Evolutionary conservation across 352 stramenopile species (phyloP).

Genomic region (Phytophthora ohioensis): DNA sequence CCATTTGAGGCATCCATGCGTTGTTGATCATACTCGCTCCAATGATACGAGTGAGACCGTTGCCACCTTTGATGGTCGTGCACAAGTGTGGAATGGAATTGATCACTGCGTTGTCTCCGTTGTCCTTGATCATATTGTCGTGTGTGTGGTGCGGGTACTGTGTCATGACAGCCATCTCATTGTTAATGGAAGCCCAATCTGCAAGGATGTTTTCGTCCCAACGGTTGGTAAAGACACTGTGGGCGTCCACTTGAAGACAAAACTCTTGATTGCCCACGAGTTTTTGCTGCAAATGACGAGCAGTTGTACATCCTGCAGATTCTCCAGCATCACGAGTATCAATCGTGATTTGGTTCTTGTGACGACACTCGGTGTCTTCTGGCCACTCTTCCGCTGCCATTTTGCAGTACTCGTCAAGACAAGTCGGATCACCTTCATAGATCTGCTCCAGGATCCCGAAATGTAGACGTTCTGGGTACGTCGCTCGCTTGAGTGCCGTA

Average conservation of each 20-base stretch:
- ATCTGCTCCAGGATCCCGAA: slow-evolving; percentile 87
- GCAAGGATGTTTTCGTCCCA: slow-evolving; percentile 76
- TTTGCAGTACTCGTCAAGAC: slow-evolving; percentile 80
- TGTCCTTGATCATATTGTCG: slow-evolving; percentile 67
- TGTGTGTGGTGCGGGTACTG: slow-evolving; percentile 82
- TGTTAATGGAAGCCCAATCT: slow-evolving; percentile 73
- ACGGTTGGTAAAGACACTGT: slow-evolving; percentile 85
- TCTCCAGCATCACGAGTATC: slow-evolving; percentile 73
- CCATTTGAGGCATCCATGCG: slow-evolving; percentile 73
- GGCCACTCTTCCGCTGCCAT: slow-evolving; percentile 71
- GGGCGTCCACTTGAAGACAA: slow-evolving; percentile 82
- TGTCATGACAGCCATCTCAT: slow-evolving; percentile 84
- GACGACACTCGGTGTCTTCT: slow-evolving; percentile 60
- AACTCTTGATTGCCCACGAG: slow-evolving; percentile 76
- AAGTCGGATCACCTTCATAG: slow-evolving; percentile 69
- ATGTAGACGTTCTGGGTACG: slow-evolving; percentile 66
- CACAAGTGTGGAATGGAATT: slow-evolving; percentile 76
- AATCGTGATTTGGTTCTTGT: slow-evolving; percentile 67
- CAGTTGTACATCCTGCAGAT: slow-evolving; percentile 74
- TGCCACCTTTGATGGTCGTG: slow-evolving; percentile 62
- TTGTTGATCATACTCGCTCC: slow-evolving; percentile 75
- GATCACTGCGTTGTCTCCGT: slow-evolving; percentile 74
- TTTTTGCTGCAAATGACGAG: slow-evolving; percentile 79
- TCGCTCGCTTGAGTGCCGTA: slow-evolving; percentile 70
- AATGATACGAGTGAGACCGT: slow-evolving; percentile 66